These are phyloP conservation scores for Sugiyamaella novakii DNA, from an alignment of 1,139 yeast genomes.

Conservation along the genomic window DNA sequence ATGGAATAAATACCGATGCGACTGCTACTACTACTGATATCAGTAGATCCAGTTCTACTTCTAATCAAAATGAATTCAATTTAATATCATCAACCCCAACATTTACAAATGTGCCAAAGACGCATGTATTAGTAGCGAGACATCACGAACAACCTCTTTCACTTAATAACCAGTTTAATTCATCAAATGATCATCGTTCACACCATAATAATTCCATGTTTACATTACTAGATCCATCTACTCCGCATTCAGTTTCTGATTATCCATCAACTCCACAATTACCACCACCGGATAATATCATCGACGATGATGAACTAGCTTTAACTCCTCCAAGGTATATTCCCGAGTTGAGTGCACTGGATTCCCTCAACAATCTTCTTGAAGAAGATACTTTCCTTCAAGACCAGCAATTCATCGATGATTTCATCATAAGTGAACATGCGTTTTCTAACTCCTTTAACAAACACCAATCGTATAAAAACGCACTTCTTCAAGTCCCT, in stretches of 20 bases:
- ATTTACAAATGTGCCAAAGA: neutral
- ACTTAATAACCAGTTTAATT: neutral
- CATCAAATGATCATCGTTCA: neutral
- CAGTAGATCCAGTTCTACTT: neutral
- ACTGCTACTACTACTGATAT: neutral
- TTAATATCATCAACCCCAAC: neutral
- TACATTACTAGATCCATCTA: neutral
- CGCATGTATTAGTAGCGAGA: neutral
- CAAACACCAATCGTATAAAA: slow-evolving; percentile 23
- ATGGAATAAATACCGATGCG: neutral
- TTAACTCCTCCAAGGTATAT: slow-evolving; percentile 15
- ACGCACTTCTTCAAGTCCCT: slow-evolving; percentile 28
- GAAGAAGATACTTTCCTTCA: slow-evolving; percentile 22
- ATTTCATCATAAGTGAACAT: slow-evolving; percentile 25
- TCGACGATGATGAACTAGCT: slow-evolving; percentile 10
- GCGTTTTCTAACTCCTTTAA: slow-evolving; percentile 16
- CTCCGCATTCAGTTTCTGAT: neutral
- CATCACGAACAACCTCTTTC: too few relatives aligned
- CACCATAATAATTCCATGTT: neutral
- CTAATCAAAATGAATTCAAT: neutral
- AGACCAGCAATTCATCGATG: slow-evolving; percentile 24
- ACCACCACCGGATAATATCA: neutral
- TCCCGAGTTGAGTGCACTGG: slow-evolving; percentile 12
- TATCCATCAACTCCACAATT: neutral
- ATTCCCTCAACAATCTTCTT: slow-evolving; percentile 11